Evolutionary conservation across 805 yeast species (phyloP), one percentile per base, ranked within the genome.

Genomic region (Yarrowia divulgata): DNA sequence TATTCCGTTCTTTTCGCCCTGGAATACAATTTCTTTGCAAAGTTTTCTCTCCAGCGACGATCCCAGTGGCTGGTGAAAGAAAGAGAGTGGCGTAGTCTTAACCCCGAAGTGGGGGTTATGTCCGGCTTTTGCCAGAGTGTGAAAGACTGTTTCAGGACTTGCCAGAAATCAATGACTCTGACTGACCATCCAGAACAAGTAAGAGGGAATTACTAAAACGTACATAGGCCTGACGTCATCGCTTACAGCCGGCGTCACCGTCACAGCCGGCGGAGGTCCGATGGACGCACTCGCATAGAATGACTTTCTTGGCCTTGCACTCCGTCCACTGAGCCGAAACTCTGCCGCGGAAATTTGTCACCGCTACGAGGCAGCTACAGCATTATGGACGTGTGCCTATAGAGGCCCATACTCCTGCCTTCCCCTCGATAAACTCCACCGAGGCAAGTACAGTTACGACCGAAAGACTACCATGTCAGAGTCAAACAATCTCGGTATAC

Each of bases 381-480:
- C 29, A 23, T 23, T 23, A 23, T 23, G 29, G 29, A 23, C 29
- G 29, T 23, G 29, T 23, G 29, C 29, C 29, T 23, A 2, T 2
- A 23, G 29, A 23, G 29, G 29, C 2, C 29, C 29, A 23, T 23
- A 23, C 3, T 23, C 29, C 3, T 39, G n/a, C n/a, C n/a, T n/a
- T n/a, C n/a, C n/a, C 48, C 13, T 8, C 8, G 29, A 39, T 55
- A 23, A 55, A 29, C 63, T 57, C 57, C n/a, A 7, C 48, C 63
- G 63, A n/a, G 63, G 63, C 63, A 40, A 57, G 63, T 57, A 57
- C 23, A 57, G 63, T 57, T 57, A 57, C 43, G 46, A 40, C 37
- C 16, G 48, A 23, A 12, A 55, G 63, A 16, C 63, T 23, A 40
- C 48, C 12, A 29, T 40, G 63, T 42, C 63, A 57, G 48, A 57